Evolutionary conservation across 148 eudicot genomes (phyloP).

Genomic region (Spergularia marina): DNA sequence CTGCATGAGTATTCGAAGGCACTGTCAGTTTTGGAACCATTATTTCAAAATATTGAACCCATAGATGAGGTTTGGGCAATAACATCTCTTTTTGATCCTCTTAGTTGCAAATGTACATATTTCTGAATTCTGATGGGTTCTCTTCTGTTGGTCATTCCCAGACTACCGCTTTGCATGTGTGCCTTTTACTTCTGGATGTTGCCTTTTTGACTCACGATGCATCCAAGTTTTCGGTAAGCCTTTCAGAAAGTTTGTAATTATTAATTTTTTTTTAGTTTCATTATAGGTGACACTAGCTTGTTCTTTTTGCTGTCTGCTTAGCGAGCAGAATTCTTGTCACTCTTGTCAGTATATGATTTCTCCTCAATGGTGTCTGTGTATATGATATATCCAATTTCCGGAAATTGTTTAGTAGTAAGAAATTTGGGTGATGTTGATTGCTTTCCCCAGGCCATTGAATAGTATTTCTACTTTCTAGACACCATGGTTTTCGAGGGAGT

Average conservation of each 20-base stretch:
- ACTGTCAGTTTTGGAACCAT: conserved; percentile 57
- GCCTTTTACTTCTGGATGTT: conserved; percentile 83
- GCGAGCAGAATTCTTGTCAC: background rate
- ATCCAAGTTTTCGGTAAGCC: conserved; percentile 69
- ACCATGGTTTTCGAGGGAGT: too few species aligned
- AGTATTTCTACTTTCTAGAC: too few species aligned
- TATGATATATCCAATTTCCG: background rate
- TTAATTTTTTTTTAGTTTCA: background rate
- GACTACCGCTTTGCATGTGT: conserved; percentile 76
- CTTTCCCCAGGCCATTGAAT: too few species aligned
- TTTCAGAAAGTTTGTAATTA: background rate
- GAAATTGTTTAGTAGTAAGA: too few species aligned
- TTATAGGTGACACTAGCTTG: background rate
- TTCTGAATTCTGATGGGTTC: conserved; percentile 18
- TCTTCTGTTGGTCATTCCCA: conserved; percentile 30
- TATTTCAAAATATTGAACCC: conserved; percentile 86
- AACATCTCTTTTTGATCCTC: background rate
- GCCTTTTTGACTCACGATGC: conserved; percentile 64
- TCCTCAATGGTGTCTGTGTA: background rate
- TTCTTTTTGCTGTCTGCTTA: background rate
- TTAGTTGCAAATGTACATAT: background rate
- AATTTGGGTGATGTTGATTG: too few species aligned
- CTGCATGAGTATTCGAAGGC: conserved; percentile 77
- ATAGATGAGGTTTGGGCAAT: conserved; percentile 67
- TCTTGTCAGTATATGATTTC: background rate